Evolutionary conservation across 306 rosid genomes (phyloP).

Genomic region (Cucurbita pepo): DNA sequence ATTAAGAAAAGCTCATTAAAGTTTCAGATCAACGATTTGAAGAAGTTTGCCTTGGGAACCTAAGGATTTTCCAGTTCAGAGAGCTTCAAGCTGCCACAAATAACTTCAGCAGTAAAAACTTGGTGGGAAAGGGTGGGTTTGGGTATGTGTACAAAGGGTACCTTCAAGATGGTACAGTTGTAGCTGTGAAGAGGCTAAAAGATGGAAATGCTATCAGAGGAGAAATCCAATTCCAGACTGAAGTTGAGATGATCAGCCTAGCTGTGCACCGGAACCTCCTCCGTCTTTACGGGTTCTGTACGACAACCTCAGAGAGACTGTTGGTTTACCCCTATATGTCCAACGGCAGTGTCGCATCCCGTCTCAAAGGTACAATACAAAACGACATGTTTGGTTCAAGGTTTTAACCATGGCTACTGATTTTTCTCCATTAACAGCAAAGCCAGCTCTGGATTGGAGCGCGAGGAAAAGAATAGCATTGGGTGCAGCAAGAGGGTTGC

Average conservation of each 20-base stretch:
- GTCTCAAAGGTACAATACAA: conserved; percentile 60
- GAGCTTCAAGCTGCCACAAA: conserved; percentile 85
- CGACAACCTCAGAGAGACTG: conserved; percentile 70
- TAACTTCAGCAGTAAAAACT: conserved; percentile 76
- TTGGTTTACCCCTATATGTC: conserved; percentile 95
- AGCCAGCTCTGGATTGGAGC: conserved; percentile 76
- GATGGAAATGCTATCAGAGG: conserved; percentile 82
- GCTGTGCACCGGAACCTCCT: conserved; percentile 91
- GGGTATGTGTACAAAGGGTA: conserved; percentile 92
- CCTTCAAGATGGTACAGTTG: conserved; percentile 57
- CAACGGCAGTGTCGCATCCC: conserved; percentile 85
- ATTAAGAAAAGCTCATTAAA: not conserved
- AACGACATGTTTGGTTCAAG: not conserved
- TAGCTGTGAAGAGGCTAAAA: conserved; percentile 84
- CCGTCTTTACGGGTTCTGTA: conserved; percentile 76
- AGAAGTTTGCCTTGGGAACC: conserved; percentile 78
- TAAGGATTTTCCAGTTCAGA: conserved; percentile 65
- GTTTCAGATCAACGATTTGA: conserved; percentile 59
- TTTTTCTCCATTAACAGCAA: conserved; percentile 29
- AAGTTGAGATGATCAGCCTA: conserved; percentile 93
- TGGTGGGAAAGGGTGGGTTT: conserved; percentile 84
- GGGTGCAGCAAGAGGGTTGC: conserved; percentile 83
- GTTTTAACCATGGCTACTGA: not conserved
- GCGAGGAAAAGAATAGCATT: conserved; percentile 82
- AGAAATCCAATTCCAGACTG: conserved; percentile 82